Evolutionary conservation across 352 stramenopile genomes (phyloP), one percentile per base, ranked within the genome.

Genomic region (Phytopythium chamaehyphon): DNA sequence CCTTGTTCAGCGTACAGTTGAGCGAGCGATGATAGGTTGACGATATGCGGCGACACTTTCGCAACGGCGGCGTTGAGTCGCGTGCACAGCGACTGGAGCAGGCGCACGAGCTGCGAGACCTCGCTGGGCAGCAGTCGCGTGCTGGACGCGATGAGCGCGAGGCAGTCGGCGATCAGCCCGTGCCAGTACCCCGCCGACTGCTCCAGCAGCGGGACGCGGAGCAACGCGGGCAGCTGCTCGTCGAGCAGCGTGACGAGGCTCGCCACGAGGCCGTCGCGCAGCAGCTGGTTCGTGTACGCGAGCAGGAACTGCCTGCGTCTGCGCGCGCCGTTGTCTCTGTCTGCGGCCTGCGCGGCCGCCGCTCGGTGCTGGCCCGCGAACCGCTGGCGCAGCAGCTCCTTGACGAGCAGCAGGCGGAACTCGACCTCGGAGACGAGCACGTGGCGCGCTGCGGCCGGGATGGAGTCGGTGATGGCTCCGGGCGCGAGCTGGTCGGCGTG

Each of bases 11-110:
- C 46, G 58, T 87, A 88, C 10, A 91, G 63, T 67, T 91, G 78
- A 5, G 67, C 60, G 49, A 89, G 86, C 42, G 77, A 83, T 49
- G 77, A 85, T 0, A 91, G 59, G 61, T 92, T 92, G 21, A 92
- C 78, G 57, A 92, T 89, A 54, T 92, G 78, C 44, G 81, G 77
- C 22, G 83, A 88, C 6, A 93, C 75, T 54, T 88, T 87, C 1
- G 78, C 62, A 28, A 90, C 73, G 21, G 73, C 68, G 1, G 61
- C 47, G 40, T 90, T 75, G 8, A 91, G 57, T 5, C 75, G 77
- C 35, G 61, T 59, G 51, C 76, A 88, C 9, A 91, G 62, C 45
- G 64, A 65, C 54, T 86, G 70, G 5, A 90, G 51, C 22, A 84
- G 56, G 45, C 74, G 50, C 0, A 60, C 76, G 31, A 90, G 59